Evolutionary conservation across 2,329 filamentous ascomycete genomes (phyloP).

Genomic region (Trichoderma oligosporum): DNA sequence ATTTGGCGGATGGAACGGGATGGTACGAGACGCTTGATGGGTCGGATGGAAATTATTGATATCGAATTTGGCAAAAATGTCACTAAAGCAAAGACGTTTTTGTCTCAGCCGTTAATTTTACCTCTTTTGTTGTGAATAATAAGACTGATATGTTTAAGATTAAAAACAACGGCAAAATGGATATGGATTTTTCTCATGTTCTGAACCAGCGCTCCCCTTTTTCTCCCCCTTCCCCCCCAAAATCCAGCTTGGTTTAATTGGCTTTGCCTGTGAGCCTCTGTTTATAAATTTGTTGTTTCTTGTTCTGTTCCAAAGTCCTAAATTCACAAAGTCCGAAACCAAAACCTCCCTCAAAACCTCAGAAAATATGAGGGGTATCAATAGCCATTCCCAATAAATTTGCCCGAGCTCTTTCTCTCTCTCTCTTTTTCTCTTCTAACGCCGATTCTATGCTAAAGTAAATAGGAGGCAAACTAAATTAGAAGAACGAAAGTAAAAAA

Average conservation of each 20-base stretch:
- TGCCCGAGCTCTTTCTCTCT: slow-evolving; percentile 12
- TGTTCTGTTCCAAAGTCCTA: background rate
- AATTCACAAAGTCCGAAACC: background rate
- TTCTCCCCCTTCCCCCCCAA: no score
- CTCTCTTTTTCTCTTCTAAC: background rate
- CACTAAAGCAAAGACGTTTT: background rate
- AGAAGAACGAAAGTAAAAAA: background rate
- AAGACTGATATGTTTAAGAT: background rate
- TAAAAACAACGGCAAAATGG: background rate
- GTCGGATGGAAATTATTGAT: slow-evolving; percentile 5
- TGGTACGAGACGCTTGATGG: background rate
- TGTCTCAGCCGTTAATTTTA: background rate
- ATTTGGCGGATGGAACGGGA: background rate
- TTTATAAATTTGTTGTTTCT: background rate
- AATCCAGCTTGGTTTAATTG: no score
- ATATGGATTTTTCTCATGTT: background rate
- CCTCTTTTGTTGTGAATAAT: background rate
- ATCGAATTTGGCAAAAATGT: slow-evolving; percentile 15
- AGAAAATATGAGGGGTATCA: slow-evolving; percentile 15
- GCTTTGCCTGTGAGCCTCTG: background rate
- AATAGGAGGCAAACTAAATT: background rate
- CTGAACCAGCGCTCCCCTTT: no score
- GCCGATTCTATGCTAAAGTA: slow-evolving; percentile 13
- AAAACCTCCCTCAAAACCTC: background rate
- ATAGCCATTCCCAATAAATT: background rate